Conservation (phyloP, 2,329 filamentous ascomycete species). For the Fusarium tricinctum region DNA sequence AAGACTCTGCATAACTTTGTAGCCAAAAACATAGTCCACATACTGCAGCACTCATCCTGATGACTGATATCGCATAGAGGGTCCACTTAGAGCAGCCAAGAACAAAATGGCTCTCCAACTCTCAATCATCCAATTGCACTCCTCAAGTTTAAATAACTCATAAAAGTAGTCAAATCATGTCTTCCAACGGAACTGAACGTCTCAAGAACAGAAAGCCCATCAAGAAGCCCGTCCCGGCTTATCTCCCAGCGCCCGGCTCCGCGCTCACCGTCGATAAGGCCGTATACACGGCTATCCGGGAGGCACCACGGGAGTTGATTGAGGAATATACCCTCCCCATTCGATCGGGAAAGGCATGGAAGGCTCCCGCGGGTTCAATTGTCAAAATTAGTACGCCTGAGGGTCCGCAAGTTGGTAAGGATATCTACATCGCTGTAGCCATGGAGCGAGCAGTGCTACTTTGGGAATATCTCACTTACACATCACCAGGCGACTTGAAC, state of each 20-base stretch:
- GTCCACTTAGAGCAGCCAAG: slow-evolving; percentile 25
- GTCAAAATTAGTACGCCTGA: slow-evolving; percentile 81
- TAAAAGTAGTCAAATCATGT: slow-evolving; percentile 23
- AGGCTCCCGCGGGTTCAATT: slow-evolving; percentile 75
- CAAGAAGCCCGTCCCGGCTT: slow-evolving; percentile 64
- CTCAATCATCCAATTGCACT: slow-evolving; percentile 5
- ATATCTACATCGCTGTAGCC: neutral
- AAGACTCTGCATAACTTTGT: neutral
- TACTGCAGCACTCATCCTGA: neutral
- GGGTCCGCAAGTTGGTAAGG: slow-evolving; percentile 78
- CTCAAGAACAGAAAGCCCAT: slow-evolving; percentile 60
- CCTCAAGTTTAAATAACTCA: neutral
- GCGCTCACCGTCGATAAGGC: slow-evolving; percentile 60
- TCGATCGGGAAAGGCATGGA: slow-evolving; percentile 80
- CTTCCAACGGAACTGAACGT: slow-evolving; percentile 53
- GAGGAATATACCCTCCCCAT: slow-evolving; percentile 76
- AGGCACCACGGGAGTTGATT: slow-evolving; percentile 58
- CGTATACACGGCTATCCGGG: slow-evolving; percentile 73
- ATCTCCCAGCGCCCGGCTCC: slow-evolving; percentile 60
- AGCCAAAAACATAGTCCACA: neutral
- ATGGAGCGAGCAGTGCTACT: neutral
- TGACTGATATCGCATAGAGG: neutral
- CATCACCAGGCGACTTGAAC: slow-evolving; percentile 76
- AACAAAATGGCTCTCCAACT: slow-evolving; percentile 15
- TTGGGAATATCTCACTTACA: slow-evolving; percentile 13